phyloP scores from a whole-genome alignment of 225 moss, liverwort and hornwort genomes.

The Marchantia paleacea region DNA sequence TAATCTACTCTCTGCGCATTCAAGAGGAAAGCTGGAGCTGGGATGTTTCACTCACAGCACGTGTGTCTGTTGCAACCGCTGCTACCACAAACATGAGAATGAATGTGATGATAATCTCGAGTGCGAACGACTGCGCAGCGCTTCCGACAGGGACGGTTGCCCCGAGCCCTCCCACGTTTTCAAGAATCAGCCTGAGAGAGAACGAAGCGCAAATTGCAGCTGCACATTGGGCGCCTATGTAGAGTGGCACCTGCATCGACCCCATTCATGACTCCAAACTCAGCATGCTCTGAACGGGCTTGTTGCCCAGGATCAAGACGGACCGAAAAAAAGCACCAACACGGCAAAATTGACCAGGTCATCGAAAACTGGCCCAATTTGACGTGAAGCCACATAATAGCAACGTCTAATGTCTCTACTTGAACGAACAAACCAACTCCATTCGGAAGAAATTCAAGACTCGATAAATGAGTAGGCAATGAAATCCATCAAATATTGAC shows the following conservation, averaged over 20 bases:
- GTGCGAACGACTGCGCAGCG: constrained; percentile 49
- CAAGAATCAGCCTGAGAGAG: constrained; percentile 55
- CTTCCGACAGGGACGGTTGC: constrained; percentile 55
- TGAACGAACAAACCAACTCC: no score
- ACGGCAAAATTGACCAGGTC: no score
- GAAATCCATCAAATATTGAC: no score
- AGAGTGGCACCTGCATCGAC: constrained; percentile 64
- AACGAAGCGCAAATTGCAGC: constrained; percentile 52
- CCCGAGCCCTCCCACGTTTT: constrained; percentile 49
- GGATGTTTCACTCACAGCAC: constrained; percentile 52
- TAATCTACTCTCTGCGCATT: no score
- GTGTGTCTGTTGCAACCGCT: constrained; percentile 71
- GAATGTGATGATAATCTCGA: constrained; percentile 78
- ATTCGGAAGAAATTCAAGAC: no score
- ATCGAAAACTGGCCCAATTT: no score
- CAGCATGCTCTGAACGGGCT: neutral
- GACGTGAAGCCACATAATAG: no score
- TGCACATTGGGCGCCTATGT: constrained; percentile 57
- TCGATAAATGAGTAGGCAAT: no score
- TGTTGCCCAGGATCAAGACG: no score
- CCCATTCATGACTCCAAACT: neutral
- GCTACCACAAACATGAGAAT: constrained; percentile 88
- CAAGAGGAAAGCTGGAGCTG: neutral
- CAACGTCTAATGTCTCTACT: no score
- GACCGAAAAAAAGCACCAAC: neutral